Percentiles rank a stretch among this genome's conserved stretches.
Conservation (phyloP, 2,329 filamentous ascomycete genomes). For the Paramyrothecium roridum region DNA sequence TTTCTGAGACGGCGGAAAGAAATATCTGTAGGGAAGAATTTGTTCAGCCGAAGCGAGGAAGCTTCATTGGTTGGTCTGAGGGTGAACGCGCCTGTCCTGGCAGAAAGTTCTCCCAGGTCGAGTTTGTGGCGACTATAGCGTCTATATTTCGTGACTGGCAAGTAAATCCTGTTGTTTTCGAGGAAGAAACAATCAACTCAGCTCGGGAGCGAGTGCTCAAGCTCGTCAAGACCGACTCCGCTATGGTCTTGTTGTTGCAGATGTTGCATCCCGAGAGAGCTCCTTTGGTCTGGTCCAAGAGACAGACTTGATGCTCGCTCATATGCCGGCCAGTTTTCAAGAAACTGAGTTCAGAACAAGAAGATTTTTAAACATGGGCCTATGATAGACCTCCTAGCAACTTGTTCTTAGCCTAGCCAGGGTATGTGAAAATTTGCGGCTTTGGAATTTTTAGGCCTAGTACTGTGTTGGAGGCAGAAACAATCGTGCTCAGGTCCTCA, state of each 20-base stretch:
- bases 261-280: slow-evolving; percentile 19
- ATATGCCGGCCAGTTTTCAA: too few species aligned
- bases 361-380: too few species aligned
- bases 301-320: too few species aligned
- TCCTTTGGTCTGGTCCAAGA: slow-evolving; percentile 14
- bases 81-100: slow-evolving; percentile 14
- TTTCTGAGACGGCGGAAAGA: neutral
- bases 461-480: too few species aligned
- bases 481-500: too few species aligned
- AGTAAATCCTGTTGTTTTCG: neutral
- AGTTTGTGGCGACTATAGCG: slow-evolving; percentile 17
- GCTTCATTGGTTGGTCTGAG: slow-evolving; percentile 12
- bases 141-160: slow-evolving; percentile 4
- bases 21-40: slow-evolving; percentile 9
- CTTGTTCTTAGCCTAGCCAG: too few species aligned
- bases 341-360: too few species aligned
- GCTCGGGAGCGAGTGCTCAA: slow-evolving; percentile 14
- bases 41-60: neutral
- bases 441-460: too few species aligned
- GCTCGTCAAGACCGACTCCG: slow-evolving; percentile 17
- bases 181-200: neutral
- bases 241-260: slow-evolving; percentile 16
- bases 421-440: too few species aligned
- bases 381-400: too few species aligned
- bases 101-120: slow-evolving; percentile 19